Evolutionary conservation across 73 alveolate genomes (phyloP).

Genomic region (Urostyla sp.): DNA sequence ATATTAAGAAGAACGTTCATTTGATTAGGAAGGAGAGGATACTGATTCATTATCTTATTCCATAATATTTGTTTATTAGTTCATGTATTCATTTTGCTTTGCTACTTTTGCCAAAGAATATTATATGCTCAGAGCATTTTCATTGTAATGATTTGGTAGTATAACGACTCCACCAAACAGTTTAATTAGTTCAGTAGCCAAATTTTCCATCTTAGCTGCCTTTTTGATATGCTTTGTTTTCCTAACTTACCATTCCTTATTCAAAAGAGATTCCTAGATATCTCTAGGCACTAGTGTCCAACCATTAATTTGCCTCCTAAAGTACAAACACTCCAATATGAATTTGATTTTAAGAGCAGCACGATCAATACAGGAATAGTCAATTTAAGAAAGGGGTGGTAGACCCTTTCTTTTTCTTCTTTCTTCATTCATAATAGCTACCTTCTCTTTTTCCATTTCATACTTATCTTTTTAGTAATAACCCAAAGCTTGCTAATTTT

Average conservation of each 20-base stretch:
- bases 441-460: constrained; percentile 11
- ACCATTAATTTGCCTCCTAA: constrained; percentile 53
- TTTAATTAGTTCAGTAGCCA: background rate
- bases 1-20: no score
- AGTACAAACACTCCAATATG: constrained; percentile 49
- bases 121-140: background rate
- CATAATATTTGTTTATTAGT: no score
- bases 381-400: constrained; percentile 64
- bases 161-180: background rate
- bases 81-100: no score
- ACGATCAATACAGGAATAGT: constrained; percentile 62
- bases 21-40: no score
- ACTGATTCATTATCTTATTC: no score
- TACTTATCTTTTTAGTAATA: constrained; percentile 34
- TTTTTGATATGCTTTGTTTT: background rate
- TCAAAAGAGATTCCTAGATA: constrained; percentile 24
- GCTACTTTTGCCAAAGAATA: background rate
- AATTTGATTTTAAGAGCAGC: constrained; percentile 64
- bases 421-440: constrained; percentile 65
- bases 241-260: constrained; percentile 3
- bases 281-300: constrained; percentile 49
- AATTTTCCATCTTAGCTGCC: constrained; percentile 13
- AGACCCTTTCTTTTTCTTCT: constrained; percentile 56
- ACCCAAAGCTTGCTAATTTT: constrained; percentile 37
- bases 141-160: constrained; percentile 3